Evolutionary conservation across 306 rosid genomes (phyloP), one percentile per base, ranked within the genome.

Genomic region (Rosa chinensis): DNA sequence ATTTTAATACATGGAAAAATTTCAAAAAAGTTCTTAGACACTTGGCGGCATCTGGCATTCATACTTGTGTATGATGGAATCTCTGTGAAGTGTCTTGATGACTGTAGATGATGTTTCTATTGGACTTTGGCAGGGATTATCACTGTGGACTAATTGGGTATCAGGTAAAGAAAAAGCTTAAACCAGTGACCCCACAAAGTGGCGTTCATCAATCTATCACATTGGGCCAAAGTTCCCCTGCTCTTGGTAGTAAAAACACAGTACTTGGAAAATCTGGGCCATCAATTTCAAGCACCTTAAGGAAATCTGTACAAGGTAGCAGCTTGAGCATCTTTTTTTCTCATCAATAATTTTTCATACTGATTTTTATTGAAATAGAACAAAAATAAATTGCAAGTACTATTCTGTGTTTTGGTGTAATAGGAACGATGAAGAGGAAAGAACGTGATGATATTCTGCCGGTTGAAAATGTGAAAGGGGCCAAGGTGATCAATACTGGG

Each of bases 141-240:
- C 91, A 91, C 81, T 93, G 97, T 81, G 85, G 48, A 64, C 82
- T 90, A 32, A 53, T 93, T 74, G 99, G 98, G 73, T 93, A 95
- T 89, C 87, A 75, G 80, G 82, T 44, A 25, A 81, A 79, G 78
- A 84, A 6, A 81, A 86, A 81, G 75, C 71, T 17, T 70, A 84
- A 45, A 49, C 63, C 78, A 77, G 28, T 68, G 52, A 4, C 72
- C 53, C 75, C 89, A 55, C 80, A 45, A 35, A 79, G 70, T 74
- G 82, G 80, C 71, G 32, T 48, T 7, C 84, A 79, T 82, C 84
- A 75, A 23, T 84, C 85, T 62, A 45, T 77, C 18, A 66, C 63
- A 23, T 80, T 52, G 18, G 78, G 80, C 20, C 78, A 75, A 79
- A 56, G 44, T 75, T 70, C 72, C 17, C 50, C 66, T 56, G 62